phyloP scores from a whole-genome alignment of 106 monocot species.

The Dendrobium officinale region DNA sequence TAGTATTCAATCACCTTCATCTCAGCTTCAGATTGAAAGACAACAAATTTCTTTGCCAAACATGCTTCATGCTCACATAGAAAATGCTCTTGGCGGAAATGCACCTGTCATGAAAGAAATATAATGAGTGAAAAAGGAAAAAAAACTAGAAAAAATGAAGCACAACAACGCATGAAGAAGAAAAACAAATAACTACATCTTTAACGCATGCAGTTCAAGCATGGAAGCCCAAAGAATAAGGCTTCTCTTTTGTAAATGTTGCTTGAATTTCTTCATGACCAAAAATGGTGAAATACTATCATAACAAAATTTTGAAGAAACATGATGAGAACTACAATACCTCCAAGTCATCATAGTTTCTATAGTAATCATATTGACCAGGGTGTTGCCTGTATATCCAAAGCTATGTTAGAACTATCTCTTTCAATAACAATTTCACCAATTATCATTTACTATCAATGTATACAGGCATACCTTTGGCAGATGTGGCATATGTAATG shows the following conservation, averaged over 20 bases:
- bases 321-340: constrained; percentile 17
- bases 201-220: background rate
- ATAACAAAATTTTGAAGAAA: background rate
- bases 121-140: background rate
- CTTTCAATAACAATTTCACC: background rate
- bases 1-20: constrained; percentile 52
- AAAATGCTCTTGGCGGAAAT: constrained; percentile 92
- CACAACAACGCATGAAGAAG: background rate
- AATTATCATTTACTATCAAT: background rate
- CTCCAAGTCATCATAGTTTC: constrained; percentile 93
- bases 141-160: background rate
- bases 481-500: constrained; percentile 95
- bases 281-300: background rate
- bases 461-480: constrained; percentile 48
- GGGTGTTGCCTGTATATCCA: constrained; percentile 67
- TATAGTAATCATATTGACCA: constrained; percentile 85
- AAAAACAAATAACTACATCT: background rate
- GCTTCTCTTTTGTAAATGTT: background rate
- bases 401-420: background rate
- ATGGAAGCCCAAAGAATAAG: background rate
- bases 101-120: constrained; percentile 35
- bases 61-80: constrained; percentile 85
- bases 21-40: constrained; percentile 81
- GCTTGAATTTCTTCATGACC: constrained; percentile 1
- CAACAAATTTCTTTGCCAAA: constrained; percentile 81